These are phyloP conservation scores for Marasmius sp. DNA, from an alignment of 1,284 basidiomycete genomes.

Conservation along the genomic window DNA sequence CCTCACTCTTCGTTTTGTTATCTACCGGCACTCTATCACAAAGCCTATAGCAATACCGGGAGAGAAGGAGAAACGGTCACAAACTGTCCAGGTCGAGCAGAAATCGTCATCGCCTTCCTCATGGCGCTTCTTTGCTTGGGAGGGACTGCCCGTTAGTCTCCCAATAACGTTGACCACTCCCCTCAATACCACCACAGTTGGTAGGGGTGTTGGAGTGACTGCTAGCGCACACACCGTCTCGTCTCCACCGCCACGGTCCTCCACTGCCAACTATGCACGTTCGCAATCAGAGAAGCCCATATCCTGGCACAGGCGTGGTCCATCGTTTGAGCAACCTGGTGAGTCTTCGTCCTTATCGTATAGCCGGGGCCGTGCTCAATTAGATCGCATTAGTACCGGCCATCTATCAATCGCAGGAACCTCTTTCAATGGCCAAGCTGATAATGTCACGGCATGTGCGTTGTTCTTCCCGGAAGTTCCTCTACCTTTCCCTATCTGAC, in stretches of 20 bases:
- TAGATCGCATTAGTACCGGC: constrained; percentile 30
- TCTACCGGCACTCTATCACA: not conserved
- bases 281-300: not conserved
- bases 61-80: constrained; percentile 4
- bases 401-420: constrained; percentile 38
- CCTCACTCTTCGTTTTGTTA: constrained; percentile 2
- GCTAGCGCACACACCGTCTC: constrained; percentile 11
- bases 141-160: constrained; percentile 30
- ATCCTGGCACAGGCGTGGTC: constrained; percentile 23
- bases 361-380: not conserved
- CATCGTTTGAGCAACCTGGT: constrained; percentile 38
- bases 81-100: constrained; percentile 1
- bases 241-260: not conserved
- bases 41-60: constrained; percentile 1
- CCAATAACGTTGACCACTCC: constrained; percentile 27
- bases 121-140: constrained; percentile 35
- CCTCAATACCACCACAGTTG: constrained; percentile 16
- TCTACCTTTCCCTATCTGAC: not conserved
- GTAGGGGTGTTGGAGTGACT: constrained; percentile 26
- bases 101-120: constrained; percentile 20
- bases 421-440: constrained; percentile 46
- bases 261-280: not conserved
- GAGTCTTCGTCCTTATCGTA: constrained; percentile 18
- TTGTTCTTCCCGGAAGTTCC: constrained; percentile 2
- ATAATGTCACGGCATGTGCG: constrained; percentile 48